Evolutionary conservation across 805 yeast genomes (phyloP).

Genomic region (Saccharomycopsis microspora): DNA sequence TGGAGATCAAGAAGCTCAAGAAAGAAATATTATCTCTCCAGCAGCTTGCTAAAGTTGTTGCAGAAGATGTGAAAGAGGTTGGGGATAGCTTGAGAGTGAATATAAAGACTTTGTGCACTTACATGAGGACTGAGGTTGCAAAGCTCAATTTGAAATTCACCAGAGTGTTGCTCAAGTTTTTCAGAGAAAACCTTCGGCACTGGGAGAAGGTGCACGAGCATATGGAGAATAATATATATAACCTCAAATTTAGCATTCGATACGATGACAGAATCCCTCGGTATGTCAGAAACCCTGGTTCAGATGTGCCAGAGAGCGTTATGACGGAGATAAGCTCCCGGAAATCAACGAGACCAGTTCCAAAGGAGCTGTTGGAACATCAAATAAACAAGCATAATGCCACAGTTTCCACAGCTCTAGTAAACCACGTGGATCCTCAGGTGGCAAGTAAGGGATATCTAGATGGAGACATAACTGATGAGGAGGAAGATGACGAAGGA

Average conservation of each 20-base stretch:
- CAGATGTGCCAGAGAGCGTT: neutral
- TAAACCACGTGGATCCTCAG: slow-evolving; percentile 9
- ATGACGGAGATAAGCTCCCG: neutral
- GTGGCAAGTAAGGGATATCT: neutral
- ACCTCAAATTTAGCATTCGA: slow-evolving; percentile 11
- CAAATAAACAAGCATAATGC: slow-evolving; percentile 10
- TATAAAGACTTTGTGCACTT: slow-evolving; percentile 20
- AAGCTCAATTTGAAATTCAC: slow-evolving; percentile 23
- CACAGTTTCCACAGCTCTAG: neutral
- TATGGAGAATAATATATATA: slow-evolving; percentile 13
- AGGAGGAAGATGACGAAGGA: slow-evolving; percentile 8
- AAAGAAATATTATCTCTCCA: slow-evolving; percentile 28
- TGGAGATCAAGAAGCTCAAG: slow-evolving; percentile 25
- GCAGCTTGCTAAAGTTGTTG: slow-evolving; percentile 27
- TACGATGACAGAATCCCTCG: slow-evolving; percentile 16
- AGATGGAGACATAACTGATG: slow-evolving; percentile 17
- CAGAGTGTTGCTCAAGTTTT: slow-evolving; percentile 25
- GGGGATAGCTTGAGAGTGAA: slow-evolving; percentile 24
- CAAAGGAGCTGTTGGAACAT: slow-evolving; percentile 5
- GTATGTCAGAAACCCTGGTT: slow-evolving; percentile 12
- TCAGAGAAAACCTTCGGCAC: slow-evolving; percentile 19
- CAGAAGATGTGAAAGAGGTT: slow-evolving; percentile 27
- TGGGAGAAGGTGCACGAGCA: slow-evolving; percentile 12
- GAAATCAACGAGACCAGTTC: neutral
- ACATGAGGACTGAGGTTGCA: slow-evolving; percentile 22